Evolutionary conservation across 305 asterid genomes (phyloP), one percentile per base, ranked within the genome.

Genomic region (Rubia peregrina): DNA sequence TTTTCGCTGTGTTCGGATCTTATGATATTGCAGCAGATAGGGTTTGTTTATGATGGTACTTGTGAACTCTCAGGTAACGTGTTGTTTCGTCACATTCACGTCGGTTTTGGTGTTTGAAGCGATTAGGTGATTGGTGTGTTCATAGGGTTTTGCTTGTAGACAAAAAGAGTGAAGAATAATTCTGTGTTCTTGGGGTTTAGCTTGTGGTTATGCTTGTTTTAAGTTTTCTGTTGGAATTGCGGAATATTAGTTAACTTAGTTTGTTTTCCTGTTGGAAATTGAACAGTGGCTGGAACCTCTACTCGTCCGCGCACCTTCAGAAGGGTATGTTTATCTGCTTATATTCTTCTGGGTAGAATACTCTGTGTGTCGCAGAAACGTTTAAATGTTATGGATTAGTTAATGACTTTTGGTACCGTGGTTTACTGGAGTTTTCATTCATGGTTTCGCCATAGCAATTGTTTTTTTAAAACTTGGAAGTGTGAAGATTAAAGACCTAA

Each of bases 271-370:
- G 13, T 61, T 71, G 61, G 14, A 33, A 41, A 68, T 53, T n/a
- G 57, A 49, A 71, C 74, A 73, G 78, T 38, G 68, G 76, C 80
- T 67, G 80, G 80, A 33, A 59, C 76, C 55, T 76, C 80, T 66
- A 63, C 76, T 61, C 80, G 80, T 19, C 80, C 80, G 41, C 76
- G 76, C 65, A 76, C 80, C 42, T 76, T 76, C 49, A 76, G 61
- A 69, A 16, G 68, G 76, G 80, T 76, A 69, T 0, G 16, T 9
- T 26, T 46, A 13, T 61, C 19, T 36, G 10, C 51, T 73, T 67
- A 16, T n/a, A 11, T 33, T 67, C 9, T 44, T 30, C 57, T 4
- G 14, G 24, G 2, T 13, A 51, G 10, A 10, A 17, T 56, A 55
- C 41, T n/a, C 46, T 56, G 12, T 41, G 38, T 17, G 5, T 26